Evolutionary conservation across 2,329 filamentous ascomycete genomes (phyloP).

Genomic region (Fusarium duplospermum): DNA sequence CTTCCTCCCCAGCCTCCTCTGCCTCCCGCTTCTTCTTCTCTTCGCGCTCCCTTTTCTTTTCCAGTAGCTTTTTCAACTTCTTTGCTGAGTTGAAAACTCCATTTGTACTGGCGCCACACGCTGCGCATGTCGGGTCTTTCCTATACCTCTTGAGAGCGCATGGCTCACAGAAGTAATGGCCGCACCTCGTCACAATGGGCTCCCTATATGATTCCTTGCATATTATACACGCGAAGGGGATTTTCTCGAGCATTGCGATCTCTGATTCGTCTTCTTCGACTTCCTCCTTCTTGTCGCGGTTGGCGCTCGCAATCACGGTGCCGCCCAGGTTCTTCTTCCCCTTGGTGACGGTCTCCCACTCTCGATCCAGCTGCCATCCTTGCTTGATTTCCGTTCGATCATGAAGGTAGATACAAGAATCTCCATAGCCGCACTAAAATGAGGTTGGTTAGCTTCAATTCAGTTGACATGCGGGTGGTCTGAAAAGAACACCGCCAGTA

Average conservation of each 20-base stretch:
- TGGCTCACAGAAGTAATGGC: slow-evolving; percentile 94
- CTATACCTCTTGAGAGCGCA: slow-evolving; percentile 90
- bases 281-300: slow-evolving; percentile 53
- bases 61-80: slow-evolving; percentile 82
- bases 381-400: slow-evolving; percentile 84
- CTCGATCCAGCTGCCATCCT: slow-evolving; percentile 93
- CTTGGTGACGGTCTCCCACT: slow-evolving; percentile 90
- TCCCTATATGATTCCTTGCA: slow-evolving; percentile 82
- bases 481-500: too few relatives aligned
- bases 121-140: slow-evolving; percentile 87
- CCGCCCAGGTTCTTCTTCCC: slow-evolving; percentile 72
- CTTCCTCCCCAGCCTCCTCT: slow-evolving; percentile 63
- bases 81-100: slow-evolving; percentile 93
- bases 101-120: slow-evolving; percentile 85
- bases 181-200: slow-evolving; percentile 89
- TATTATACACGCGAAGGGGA: slow-evolving; percentile 90
- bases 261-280: slow-evolving; percentile 66
- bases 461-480: too few relatives aligned
- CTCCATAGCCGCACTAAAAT: slow-evolving; percentile 46
- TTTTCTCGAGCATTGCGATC: slow-evolving; percentile 80
- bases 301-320: slow-evolving; percentile 71
- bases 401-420: slow-evolving; percentile 79
- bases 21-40: slow-evolving; percentile 67
- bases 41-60: slow-evolving; percentile 74
- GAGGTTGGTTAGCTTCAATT: too few relatives aligned